A percentile compares a stretch with the other conserved stretches of the same genome.
Evolutionary conservation across 306 rosid genomes (phyloP).

Genomic region (Prunus salicina): DNA sequence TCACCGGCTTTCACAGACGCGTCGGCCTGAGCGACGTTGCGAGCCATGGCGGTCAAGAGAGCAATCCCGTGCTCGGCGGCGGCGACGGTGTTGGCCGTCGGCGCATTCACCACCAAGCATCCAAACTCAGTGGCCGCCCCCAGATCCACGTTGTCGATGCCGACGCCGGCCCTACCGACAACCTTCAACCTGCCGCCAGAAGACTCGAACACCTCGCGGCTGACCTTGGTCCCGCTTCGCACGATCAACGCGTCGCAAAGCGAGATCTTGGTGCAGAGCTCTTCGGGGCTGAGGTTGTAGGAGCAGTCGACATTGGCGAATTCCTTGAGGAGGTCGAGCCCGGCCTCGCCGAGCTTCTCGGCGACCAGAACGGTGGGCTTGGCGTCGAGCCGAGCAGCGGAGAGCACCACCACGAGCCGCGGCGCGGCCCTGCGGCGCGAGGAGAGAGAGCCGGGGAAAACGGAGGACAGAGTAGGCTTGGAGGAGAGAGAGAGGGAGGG

Average conservation of each 20-base stretch:
- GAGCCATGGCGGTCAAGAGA: constrained; percentile 89
- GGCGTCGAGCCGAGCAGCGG: constrained; percentile 53
- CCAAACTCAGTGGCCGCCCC: constrained; percentile 99
- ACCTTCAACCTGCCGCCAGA: constrained; percentile 91
- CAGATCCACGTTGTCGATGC: constrained; percentile 98
- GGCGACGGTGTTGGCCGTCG: constrained; percentile 94
- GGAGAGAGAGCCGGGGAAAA: constrained; percentile 47
- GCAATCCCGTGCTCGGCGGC: constrained; percentile 98
- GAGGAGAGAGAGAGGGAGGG: constrained; percentile 61
- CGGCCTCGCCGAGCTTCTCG: constrained; percentile 92
- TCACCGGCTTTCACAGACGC: constrained; percentile 90
- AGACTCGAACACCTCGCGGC: constrained; percentile 89
- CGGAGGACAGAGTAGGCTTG: constrained; percentile 44
- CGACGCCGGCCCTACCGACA: constrained; percentile 97
- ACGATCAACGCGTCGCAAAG: constrained; percentile 94
- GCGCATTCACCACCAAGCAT: constrained; percentile 91
- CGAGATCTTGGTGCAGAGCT: constrained; percentile 96
- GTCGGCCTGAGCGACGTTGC: constrained; percentile 96
- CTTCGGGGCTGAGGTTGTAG: constrained; percentile 79
- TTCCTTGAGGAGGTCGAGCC: constrained; percentile 64
- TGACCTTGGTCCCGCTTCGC: constrained; percentile 90
- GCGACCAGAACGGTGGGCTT: constrained; percentile 92
- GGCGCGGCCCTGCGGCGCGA: constrained; percentile 16
- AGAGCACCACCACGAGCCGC: constrained; percentile 42
- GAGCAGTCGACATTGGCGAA: constrained; percentile 89